Evolutionary conservation across 371 early-diverging fungal species (phyloP), one percentile per base, ranked within the genome.

Genomic region (Mucor piriformis): DNA sequence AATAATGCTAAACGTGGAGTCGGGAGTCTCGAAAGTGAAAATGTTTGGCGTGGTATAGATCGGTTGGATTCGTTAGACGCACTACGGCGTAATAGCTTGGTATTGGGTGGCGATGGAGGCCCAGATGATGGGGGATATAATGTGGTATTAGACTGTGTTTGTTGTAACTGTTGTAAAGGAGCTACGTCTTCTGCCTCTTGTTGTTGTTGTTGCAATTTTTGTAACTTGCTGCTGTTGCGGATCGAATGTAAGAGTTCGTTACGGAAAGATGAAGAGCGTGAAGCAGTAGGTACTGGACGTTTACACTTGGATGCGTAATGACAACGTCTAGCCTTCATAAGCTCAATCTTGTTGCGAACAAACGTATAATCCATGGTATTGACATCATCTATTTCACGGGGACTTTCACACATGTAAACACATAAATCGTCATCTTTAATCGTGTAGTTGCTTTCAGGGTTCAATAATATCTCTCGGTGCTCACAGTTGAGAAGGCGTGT

Each of bases 351-450:
- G 6, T 44, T 21, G 34, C 42, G 33, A 3, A 61, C 55, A 20
- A 49, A 61, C 21, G 15, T 46, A 49, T 57, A 54, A 68, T 73
- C 79, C 70, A 83, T 23, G 2, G 52, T 50, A 20, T 65, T 69
- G 34, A 87, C 79, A 43, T 75, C 79, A 3, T 70, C 61, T 34
- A 87, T 54, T 43, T 87, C 87, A 15, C 65, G 67, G 0, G 81
- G 78, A 12, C 84, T 78, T 56, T 88, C 89, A 13, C 89, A 88
- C 51, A 90, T 83, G 35, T 82, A 83, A 2, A 89, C 70, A 27
- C 83, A 76, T 10, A 81, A 64, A 62, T 92, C 92, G 12, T 64
- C 65, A 2, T 53, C 61, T 16, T 74, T 72, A 6, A 92, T 67
- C 6, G 63, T 51, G 56, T 89, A 89, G 15, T 73, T 67, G 56